These are phyloP conservation scores for Helianthus annuus DNA, from an alignment of 129 eudicot genomes.

Conservation along the genomic window DNA sequence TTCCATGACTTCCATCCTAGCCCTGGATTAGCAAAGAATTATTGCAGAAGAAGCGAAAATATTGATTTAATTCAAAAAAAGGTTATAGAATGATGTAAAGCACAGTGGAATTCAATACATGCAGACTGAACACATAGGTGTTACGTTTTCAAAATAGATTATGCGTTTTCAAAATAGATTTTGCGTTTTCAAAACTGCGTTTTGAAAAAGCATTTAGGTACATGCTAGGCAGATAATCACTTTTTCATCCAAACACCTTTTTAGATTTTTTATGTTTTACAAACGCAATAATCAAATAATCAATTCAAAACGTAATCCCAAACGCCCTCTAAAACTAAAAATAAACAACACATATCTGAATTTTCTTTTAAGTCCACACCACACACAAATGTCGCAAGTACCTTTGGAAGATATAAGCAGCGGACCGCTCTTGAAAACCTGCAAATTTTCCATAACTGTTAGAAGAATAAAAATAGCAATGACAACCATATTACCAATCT, in stretches of 20 bases:
- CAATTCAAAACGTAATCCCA: too few relatives aligned
- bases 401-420: slow-evolving; percentile 96
- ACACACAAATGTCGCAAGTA: slow-evolving; percentile 1
- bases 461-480: slow-evolving; percentile 12
- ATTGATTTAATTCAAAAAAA: slow-evolving; percentile 2
- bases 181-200: too few relatives aligned
- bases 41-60: not conserved
- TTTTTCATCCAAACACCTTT: too few relatives aligned
- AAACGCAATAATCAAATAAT: too few relatives aligned
- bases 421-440: slow-evolving; percentile 98
- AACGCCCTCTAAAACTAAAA: too few relatives aligned
- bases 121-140: slow-evolving; percentile 9
- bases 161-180: too few relatives aligned
- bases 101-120: slow-evolving; percentile 6
- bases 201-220: too few relatives aligned
- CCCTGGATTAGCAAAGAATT: slow-evolving; percentile 50
- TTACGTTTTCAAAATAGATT: too few relatives aligned
- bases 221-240: too few relatives aligned
- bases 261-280: too few relatives aligned
- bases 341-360: not conserved
- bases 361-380: slow-evolving; percentile 11
- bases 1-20: slow-evolving; percentile 99
- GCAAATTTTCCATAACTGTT: slow-evolving; percentile 25
- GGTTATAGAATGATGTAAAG: slow-evolving; percentile 5
- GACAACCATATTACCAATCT: not conserved